Percentiles rank a stretch among this genome's conserved stretches.
Conservation (phyloP, 2,329 filamentous ascomycete species). For the Lizonia empirigonia region DNA sequence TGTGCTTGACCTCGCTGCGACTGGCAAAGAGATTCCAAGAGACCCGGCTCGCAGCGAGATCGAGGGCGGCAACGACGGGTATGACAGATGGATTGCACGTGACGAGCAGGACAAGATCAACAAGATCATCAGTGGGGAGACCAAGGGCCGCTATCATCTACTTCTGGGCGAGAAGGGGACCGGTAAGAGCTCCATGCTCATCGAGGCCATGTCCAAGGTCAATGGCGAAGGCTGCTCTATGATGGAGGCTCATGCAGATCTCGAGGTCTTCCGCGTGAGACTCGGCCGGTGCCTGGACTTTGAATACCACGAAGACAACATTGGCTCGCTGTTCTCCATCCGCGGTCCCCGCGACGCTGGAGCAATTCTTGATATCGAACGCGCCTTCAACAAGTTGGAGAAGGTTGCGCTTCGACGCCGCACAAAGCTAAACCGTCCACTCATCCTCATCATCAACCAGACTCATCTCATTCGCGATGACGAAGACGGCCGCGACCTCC, state of each 20-base stretch:
- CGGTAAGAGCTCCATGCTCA: conserved; percentile 94
- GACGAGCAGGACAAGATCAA: conserved; percentile 84
- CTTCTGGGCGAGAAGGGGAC: conserved; percentile 95
- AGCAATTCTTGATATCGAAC: conserved; percentile 90
- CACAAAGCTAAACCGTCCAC: conserved; percentile 65
- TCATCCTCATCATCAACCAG: conserved; percentile 94
- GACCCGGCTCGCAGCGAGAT: conserved; percentile 29
- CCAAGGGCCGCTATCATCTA: conserved; percentile 84
- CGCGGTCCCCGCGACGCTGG: conserved; percentile 90
- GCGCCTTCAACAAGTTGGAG: conserved; percentile 96
- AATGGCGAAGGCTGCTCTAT: conserved; percentile 89
- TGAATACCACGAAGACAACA: conserved; percentile 97
- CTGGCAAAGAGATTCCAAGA: conserved; percentile 42
- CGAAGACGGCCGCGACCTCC: conserved; percentile 87
- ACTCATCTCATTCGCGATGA: conserved; percentile 90
- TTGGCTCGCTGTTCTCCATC: conserved; percentile 94
- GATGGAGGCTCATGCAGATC: conserved; percentile 94
- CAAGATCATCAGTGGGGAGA: conserved; percentile 75
- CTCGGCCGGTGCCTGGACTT: conserved; percentile 94
- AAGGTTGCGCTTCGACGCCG: conserved; percentile 84
- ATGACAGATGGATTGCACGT: conserved; percentile 79
- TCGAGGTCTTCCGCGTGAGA: conserved; percentile 91
- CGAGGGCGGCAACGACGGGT: conserved; percentile 52
- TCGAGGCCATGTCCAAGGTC: conserved; percentile 93
- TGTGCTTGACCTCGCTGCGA: conserved; percentile 70